phyloP scores from a whole-genome alignment of 202 grass and related monocot genomes.

The Setaria viridis region DNA sequence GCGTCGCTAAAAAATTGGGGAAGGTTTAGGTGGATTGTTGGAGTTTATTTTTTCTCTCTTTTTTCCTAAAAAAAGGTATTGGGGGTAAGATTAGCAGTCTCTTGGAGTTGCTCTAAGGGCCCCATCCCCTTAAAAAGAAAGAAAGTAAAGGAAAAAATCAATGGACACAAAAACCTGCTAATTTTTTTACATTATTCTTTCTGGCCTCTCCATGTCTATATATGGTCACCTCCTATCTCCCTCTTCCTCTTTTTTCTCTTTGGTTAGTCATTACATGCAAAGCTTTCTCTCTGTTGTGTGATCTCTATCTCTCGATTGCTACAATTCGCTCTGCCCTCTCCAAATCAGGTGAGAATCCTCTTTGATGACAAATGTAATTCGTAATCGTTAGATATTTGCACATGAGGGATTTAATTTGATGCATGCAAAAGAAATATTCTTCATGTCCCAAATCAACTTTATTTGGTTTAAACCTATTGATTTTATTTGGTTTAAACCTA shows the following conservation, averaged over 20 bases:
- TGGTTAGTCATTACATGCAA: not conserved
- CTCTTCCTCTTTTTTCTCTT: slow-evolving; percentile 27
- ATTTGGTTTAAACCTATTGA: not conserved
- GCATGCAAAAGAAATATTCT: not conserved
- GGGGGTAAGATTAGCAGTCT: too few species aligned
- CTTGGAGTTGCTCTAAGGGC: too few species aligned
- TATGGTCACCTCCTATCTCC: not conserved
- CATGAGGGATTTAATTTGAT: not conserved
- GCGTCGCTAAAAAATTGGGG: too few species aligned
- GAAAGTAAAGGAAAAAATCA: not conserved
- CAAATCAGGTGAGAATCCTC: slow-evolving; percentile 30
- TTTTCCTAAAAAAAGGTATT: too few species aligned
- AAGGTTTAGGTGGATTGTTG: too few species aligned
- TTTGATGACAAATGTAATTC: not conserved
- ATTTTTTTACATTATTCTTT: not conserved
- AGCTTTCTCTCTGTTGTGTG: not conserved
- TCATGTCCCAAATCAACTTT: not conserved
- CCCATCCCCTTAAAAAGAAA: not conserved
- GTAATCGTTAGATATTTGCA: not conserved
- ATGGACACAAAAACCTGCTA: not conserved
- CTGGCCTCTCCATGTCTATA: slow-evolving; percentile 7
- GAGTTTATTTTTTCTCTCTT: too few species aligned
- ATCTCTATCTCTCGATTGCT: not conserved
- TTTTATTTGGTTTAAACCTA: not conserved
- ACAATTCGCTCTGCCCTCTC: not conserved